Percentiles rank a stretch among this genome's conserved stretches.
These are phyloP conservation scores for Coemansia sp. DNA, from an alignment of 192 early-diverging fungal genomes.

Conservation along the genomic window DNA sequence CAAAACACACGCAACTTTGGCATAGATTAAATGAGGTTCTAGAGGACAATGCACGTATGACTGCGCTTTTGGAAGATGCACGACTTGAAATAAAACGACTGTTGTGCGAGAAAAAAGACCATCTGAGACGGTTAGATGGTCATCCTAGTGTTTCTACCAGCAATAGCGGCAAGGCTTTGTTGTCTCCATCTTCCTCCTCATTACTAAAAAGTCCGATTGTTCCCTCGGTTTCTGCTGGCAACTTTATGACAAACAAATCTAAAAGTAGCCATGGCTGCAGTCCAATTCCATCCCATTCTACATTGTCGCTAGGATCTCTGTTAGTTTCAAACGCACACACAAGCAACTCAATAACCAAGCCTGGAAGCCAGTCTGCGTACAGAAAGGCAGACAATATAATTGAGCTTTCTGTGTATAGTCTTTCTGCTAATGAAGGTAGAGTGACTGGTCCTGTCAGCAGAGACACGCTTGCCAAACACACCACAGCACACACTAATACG, in stretches of 20 bases:
- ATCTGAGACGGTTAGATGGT: background rate
- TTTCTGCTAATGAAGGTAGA: no score
- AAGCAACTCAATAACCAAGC: no score
- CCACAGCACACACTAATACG: background rate
- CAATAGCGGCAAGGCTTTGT: background rate
- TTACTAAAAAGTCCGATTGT: slow-evolving; percentile 2
- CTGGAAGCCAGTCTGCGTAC: no score
- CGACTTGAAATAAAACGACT: slow-evolving; percentile 23
- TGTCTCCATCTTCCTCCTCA: background rate
- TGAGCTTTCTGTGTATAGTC: background rate
- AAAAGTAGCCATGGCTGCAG: background rate
- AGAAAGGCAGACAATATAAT: background rate
- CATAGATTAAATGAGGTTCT: slow-evolving; percentile 30
- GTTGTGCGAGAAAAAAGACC: slow-evolving; percentile 7
- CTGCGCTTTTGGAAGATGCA: slow-evolving; percentile 24
- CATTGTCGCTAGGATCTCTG: background rate
- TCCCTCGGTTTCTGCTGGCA: background rate
- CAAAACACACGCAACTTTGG: slow-evolving; percentile 20
- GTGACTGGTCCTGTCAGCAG: no score
- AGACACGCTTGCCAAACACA: background rate
- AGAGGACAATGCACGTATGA: slow-evolving; percentile 38
- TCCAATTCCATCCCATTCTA: background rate
- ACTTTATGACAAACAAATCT: background rate
- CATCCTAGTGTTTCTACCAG: background rate
- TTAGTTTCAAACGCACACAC: background rate